These are phyloP conservation scores for Neobulgaria alba DNA, from an alignment of 2,329 filamentous ascomycete genomes.

Conservation along the genomic window DNA sequence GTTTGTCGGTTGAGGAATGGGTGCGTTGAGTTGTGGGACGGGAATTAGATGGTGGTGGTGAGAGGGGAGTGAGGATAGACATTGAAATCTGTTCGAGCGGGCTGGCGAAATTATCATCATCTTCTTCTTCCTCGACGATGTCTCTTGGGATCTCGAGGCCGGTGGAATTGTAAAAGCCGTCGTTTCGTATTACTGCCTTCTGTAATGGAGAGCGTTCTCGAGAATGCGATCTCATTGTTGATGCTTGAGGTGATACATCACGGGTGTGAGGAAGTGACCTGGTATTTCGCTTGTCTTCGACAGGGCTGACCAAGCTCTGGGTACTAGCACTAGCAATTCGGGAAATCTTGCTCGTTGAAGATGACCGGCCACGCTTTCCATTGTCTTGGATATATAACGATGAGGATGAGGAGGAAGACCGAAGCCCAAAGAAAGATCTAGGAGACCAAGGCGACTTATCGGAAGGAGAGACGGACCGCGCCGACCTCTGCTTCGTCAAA, in stretches of 20 bases:
- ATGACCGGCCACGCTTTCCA: conserved; percentile 18
- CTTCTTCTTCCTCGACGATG: conserved; percentile 42
- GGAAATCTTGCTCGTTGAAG: conserved; percentile 13
- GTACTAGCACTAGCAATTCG: conserved; percentile 8
- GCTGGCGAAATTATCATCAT: conserved; percentile 56
- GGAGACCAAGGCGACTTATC: conserved; percentile 25
- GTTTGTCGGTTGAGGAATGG: conserved; percentile 16
- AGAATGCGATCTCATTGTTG: conserved; percentile 9
- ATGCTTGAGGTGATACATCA: conserved; percentile 14
- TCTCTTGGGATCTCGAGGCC: conserved; percentile 37
- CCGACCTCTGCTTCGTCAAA: conserved; percentile 21
- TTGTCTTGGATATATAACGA: conserved; percentile 5
- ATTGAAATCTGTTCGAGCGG: conserved; percentile 14
- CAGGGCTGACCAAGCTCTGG: conserved; percentile 3
- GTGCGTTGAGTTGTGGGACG: conserved; percentile 6
- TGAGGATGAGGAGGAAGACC: conserved; percentile 8
- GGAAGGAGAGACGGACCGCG: conserved; percentile 23
- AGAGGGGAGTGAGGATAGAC: conserved; percentile 19
- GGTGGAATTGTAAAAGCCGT: conserved; percentile 27
- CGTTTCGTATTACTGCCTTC: conserved; percentile 29
- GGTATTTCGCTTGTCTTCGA: conserved; percentile 7
- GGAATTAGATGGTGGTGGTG: conserved; percentile 21
- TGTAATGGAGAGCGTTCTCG: conserved; percentile 40
- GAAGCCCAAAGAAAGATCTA: conserved; percentile 23
- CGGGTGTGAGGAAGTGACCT: conserved; percentile 15